Evolutionary conservation across 352 stramenopile species (phyloP).

Genomic region (Phytophthora capsici): DNA sequence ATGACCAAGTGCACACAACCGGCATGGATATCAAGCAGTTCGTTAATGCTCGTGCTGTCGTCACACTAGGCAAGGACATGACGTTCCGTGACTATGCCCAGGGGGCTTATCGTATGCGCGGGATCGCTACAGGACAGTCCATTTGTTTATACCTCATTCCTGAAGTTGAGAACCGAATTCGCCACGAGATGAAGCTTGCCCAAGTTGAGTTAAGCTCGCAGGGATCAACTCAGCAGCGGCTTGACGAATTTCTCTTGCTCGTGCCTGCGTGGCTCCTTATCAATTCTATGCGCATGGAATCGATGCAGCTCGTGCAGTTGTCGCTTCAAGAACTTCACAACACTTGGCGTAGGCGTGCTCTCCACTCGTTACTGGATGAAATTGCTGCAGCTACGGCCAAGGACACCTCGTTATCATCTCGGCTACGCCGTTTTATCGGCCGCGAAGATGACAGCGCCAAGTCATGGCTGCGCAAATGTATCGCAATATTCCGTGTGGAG

Average conservation of each 20-base stretch:
- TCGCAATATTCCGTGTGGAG: constrained; percentile 78
- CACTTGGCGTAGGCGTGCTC: constrained; percentile 96
- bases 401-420: constrained; percentile 44
- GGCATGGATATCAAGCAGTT: constrained; percentile 95
- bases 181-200: constrained; percentile 71
- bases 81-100: constrained; percentile 95
- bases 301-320: constrained; percentile 99
- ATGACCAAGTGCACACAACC: constrained; percentile 94
- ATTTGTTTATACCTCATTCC: constrained; percentile 94
- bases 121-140: constrained; percentile 91
- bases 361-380: constrained; percentile 90
- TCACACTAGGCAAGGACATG: constrained; percentile 97
- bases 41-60: constrained; percentile 86
- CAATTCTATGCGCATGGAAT: constrained; percentile 99
- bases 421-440: constrained; percentile 75
- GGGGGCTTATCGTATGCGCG: constrained; percentile 92
- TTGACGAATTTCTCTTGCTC: constrained; percentile 76
- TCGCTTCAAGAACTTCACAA: constrained; percentile 98
- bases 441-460: constrained; percentile 39
- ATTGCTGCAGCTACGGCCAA: constrained; percentile 39
- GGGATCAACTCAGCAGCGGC: constrained; percentile 33
- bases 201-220: constrained; percentile 31
- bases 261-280: constrained; percentile 97
- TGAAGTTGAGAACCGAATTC: constrained; percentile 91
- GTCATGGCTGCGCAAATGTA: constrained; percentile 69